Evolutionary conservation across 2,329 filamentous ascomycete genomes (phyloP), one percentile per base, ranked within the genome.

Genomic region (Apiospora kogelbergensis): DNA sequence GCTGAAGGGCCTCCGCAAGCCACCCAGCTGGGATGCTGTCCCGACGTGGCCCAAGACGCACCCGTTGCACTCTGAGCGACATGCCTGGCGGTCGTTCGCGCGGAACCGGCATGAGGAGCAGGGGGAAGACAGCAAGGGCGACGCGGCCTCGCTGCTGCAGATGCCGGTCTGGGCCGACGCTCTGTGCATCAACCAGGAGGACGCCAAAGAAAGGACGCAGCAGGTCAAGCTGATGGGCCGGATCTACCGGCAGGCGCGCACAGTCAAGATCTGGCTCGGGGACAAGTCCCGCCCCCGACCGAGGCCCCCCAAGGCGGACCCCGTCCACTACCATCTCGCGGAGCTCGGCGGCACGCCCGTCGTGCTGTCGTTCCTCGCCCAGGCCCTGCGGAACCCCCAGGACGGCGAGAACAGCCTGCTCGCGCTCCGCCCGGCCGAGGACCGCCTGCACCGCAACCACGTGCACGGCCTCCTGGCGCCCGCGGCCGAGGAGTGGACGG

Each of bases 161-260:
- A 63, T 65, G 22, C 66, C 69, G 1, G 68, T 72, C 20, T 72
- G 71, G 71, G 68, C 72, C 22, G 71, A 73, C 45, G 65, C 70
- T 10, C 67, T 73, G n/a, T 72, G 74, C 67, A 73, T 76, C 15
- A 66, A 75, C 48, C 74, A 75, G 65, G 63, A 67, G 10, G 22
- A 65, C 26, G 42, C 66, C 40, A 42, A 40, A 2, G 73, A 76
- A 64, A 68, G 70, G 6, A 68, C 64, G 15, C 45, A 44, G 7
- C 73, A 76, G 66, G 71, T 75, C 7, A 57, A 63, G 3, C 45
- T 72, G 20, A 76, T 74, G 74, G 70, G 70, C 48, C 63, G 70
- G 5, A 69, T 76, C 9, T 76, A 72, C 65, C 65, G 20, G 9
- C 65, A 46, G 22, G 72, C 73, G 13, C 24, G 17, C 2, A 26